These are phyloP conservation scores for Diaporthe sp. DNA, from an alignment of 2,329 filamentous ascomycete genomes.

Conservation along the genomic window DNA sequence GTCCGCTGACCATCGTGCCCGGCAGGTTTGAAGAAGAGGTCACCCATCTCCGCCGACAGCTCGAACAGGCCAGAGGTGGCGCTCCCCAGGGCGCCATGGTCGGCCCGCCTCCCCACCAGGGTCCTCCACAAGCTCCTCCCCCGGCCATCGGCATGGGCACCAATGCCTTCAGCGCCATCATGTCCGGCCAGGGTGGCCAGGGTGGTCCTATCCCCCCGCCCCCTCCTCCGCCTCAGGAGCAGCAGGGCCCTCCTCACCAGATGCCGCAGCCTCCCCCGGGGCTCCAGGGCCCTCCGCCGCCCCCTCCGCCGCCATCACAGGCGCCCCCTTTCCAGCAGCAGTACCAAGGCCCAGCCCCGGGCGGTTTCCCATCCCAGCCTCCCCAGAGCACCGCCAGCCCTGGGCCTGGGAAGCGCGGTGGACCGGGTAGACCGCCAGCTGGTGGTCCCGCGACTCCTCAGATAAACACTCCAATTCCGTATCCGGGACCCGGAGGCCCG, in stretches of 20 bases:
- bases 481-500: slow-evolving; percentile 73
- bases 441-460: slow-evolving; percentile 88
- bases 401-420: slow-evolving; percentile 81
- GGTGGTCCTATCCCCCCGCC: slow-evolving; percentile 88
- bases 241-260: slow-evolving; percentile 67
- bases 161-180: slow-evolving; percentile 95
- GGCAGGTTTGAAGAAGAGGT: slow-evolving; percentile 94
- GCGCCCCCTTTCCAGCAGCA: slow-evolving; percentile 80
- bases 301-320: slow-evolving; percentile 73
- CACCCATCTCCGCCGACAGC: slow-evolving; percentile 85
- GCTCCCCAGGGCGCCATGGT: slow-evolving; percentile 71
- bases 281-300: slow-evolving; percentile 69
- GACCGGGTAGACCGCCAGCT: slow-evolving; percentile 75
- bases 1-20: slow-evolving; percentile 35
- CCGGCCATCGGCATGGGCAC: slow-evolving; percentile 91
- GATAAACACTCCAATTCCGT: slow-evolving; percentile 88
- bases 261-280: slow-evolving; percentile 84
- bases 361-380: slow-evolving; percentile 85
- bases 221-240: slow-evolving; percentile 72
- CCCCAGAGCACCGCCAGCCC: slow-evolving; percentile 90
- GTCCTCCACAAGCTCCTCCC: slow-evolving; percentile 86
- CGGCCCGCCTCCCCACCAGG: slow-evolving; percentile 80
- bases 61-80: slow-evolving; percentile 80
- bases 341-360: slow-evolving; percentile 70
- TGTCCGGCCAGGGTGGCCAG: slow-evolving; percentile 88